These are phyloP conservation scores for Crucibulum laeve DNA, from an alignment of 768 basidiomycete genomes.

Conservation along the genomic window DNA sequence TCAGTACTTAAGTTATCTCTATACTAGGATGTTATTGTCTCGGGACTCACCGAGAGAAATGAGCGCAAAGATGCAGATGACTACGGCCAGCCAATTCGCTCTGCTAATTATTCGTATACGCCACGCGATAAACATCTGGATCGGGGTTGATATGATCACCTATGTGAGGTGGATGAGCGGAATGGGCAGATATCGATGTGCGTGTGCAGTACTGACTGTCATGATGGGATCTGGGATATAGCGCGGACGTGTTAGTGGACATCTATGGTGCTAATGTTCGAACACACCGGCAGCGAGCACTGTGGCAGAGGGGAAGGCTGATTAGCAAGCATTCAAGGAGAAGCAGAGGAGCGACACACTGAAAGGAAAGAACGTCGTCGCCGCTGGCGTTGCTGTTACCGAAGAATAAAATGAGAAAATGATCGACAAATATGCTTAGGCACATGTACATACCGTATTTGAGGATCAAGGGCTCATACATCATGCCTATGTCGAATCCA, in stretches of 20 bases:
- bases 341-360: constrained; percentile 13
- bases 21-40: neutral
- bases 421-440: neutral
- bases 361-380: constrained; percentile 20
- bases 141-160: constrained; percentile 34
- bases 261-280: neutral
- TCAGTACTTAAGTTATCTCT: neutral
- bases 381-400: constrained; percentile 11
- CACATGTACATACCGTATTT: constrained; percentile 21
- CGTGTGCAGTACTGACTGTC: constrained; percentile 18
- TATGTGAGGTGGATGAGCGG: constrained; percentile 7
- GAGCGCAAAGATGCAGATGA: constrained; percentile 22
- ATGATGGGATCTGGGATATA: constrained; percentile 23
- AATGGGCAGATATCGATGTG: neutral
- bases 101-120: constrained; percentile 29
- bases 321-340: neutral
- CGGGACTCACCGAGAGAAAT: constrained; percentile 24
- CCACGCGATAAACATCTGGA: constrained; percentile 39
- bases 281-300: constrained; percentile 26
- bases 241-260: neutral
- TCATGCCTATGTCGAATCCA: constrained; percentile 26
- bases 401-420: neutral
- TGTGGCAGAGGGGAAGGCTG: constrained; percentile 6
- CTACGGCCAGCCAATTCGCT: constrained; percentile 15
- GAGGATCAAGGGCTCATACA: constrained; percentile 35